phyloP scores from a whole-genome alignment of 2,329 filamentous ascomycete species.

The Atkinsonella texensis region DNA sequence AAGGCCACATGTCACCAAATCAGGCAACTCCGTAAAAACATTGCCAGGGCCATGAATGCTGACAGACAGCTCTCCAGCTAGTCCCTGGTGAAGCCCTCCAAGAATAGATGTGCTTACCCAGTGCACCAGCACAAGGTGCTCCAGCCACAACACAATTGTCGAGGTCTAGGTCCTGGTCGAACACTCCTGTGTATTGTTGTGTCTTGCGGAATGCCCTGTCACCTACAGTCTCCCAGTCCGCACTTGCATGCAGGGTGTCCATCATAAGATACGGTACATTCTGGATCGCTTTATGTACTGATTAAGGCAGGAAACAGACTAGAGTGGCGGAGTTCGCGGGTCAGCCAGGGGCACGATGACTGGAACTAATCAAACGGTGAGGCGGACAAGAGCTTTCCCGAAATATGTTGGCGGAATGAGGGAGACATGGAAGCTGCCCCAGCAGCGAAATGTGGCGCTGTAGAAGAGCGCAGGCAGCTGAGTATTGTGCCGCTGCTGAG shows the following conservation, averaged over 20 bases:
- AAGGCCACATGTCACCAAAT: too few relatives aligned
- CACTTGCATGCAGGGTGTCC: slow-evolving; percentile 55
- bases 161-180: slow-evolving; percentile 85
- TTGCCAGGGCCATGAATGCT: too few relatives aligned
- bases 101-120: slow-evolving; percentile 49
- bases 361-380: background rate
- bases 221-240: slow-evolving; percentile 89
- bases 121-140: slow-evolving; percentile 83
- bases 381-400: background rate
- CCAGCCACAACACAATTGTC: slow-evolving; percentile 89
- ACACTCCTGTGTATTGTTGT: slow-evolving; percentile 84
- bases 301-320: background rate
- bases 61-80: too few relatives aligned
- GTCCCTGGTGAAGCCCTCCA: too few relatives aligned
- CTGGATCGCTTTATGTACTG: slow-evolving; percentile 1
- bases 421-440: background rate
- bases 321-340: background rate
- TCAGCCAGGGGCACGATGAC: background rate
- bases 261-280: slow-evolving; percentile 23
- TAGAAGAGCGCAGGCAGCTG: too few relatives aligned
- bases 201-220: slow-evolving; percentile 93
- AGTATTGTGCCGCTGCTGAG: background rate
- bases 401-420: background rate
- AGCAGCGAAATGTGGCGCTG: background rate
- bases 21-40: too few relatives aligned